Evolutionary conservation across 768 basidiomycete genomes (phyloP).

Genomic region (Termitomyces sp.): DNA sequence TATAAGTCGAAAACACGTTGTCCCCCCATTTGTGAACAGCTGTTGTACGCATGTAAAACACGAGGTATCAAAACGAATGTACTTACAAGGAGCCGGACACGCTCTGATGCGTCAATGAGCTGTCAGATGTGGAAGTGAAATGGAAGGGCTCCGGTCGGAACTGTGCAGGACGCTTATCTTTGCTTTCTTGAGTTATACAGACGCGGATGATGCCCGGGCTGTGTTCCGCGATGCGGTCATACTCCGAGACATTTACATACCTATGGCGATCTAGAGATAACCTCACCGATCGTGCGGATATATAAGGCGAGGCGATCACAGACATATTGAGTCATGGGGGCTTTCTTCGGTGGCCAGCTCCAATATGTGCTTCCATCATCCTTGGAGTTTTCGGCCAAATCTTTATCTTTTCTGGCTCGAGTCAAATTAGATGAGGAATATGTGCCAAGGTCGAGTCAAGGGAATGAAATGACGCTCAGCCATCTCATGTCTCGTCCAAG

Average conservation of each 20-base stretch:
- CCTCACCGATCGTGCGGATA: conserved; percentile 2
- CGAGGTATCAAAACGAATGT: conserved; percentile 63
- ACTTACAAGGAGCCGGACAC: conserved; percentile 38
- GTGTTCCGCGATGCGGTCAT: conserved; percentile 5
- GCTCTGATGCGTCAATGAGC: conserved; percentile 34
- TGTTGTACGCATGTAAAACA: conserved; percentile 66
- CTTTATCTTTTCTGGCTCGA: not conserved
- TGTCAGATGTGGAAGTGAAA: conserved; percentile 12
- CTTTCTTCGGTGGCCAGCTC: not conserved
- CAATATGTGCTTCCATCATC: not conserved
- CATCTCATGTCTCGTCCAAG: not conserved
- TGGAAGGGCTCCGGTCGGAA: conserved; percentile 1
- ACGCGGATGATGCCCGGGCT: conserved; percentile 1
- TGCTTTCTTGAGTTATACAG: not conserved
- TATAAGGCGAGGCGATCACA: conserved; percentile 4
- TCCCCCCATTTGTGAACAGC: conserved; percentile 20
- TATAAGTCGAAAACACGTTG: conserved; percentile 16
- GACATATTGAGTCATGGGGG: not conserved
- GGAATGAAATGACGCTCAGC: not conserved
- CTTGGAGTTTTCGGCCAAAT: not conserved
- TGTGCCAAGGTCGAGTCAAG: not conserved
- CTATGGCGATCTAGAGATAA: too few species aligned
- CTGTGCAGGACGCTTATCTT: not conserved
- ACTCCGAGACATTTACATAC: conserved; percentile 11
- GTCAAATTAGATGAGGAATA: not conserved